These are phyloP conservation scores for Moesziomyces globuligerus DNA, from an alignment of 1,284 basidiomycete species.

Conservation along the genomic window DNA sequence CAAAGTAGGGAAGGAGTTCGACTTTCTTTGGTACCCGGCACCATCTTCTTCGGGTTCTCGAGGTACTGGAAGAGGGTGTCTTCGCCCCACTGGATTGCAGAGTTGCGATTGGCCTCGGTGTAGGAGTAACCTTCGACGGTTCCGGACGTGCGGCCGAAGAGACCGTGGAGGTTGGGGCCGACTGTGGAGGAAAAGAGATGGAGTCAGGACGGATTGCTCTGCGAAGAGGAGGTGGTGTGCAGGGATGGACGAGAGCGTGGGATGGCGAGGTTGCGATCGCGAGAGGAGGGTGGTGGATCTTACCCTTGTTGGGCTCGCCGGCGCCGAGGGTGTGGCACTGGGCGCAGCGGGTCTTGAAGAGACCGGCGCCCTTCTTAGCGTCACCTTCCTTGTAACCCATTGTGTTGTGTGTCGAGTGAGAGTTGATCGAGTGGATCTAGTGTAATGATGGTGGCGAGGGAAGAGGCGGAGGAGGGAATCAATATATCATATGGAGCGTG, in stretches of 20 bases:
- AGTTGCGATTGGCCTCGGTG: constrained; percentile 95
- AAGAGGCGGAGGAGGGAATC: not conserved
- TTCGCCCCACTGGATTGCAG: constrained; percentile 85
- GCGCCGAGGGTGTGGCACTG: constrained; percentile 93
- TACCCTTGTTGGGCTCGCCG: constrained; percentile 80
- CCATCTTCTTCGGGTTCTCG: constrained; percentile 90
- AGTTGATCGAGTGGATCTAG: not conserved
- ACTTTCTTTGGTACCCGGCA: constrained; percentile 56
- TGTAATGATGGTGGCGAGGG: constrained; percentile 11
- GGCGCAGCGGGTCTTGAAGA: constrained; percentile 83
- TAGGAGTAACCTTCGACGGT: constrained; percentile 87
- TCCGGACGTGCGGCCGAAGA: constrained; percentile 87
- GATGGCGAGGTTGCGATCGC: too few species aligned
- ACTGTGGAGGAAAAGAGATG: constrained; percentile 70
- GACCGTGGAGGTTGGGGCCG: constrained; percentile 93
- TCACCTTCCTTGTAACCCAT: constrained; percentile 62
- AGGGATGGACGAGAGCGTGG: not conserved
- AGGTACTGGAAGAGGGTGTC: constrained; percentile 92
- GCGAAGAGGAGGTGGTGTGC: not conserved
- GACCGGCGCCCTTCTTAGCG: constrained; percentile 61
- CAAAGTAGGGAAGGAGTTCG: not conserved
- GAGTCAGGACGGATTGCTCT: not conserved
- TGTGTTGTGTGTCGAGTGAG: constrained; percentile 27
- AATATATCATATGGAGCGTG: constrained; percentile 12
- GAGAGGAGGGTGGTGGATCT: constrained; percentile 19